Evolutionary conservation across 2,329 filamentous ascomycete species (phyloP), one percentile per base, ranked within the genome.

Genomic region (Aspergillus vadensis): DNA sequence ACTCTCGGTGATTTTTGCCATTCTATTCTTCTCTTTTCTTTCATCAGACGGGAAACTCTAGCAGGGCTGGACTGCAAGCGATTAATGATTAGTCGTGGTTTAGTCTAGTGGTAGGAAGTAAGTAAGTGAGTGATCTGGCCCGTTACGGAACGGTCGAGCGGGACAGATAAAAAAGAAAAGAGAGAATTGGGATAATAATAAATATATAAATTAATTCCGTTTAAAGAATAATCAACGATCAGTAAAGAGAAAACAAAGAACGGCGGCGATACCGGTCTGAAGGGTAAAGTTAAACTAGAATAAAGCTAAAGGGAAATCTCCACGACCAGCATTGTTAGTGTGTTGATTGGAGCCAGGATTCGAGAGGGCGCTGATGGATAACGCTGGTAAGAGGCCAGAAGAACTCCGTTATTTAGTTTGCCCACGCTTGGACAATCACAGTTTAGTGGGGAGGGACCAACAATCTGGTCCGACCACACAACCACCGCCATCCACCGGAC

Each of bases 251-350:
- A 32, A 15, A 55, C 30, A 53, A 44, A 36, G 38, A 25, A 43
- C 17, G 9, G 39, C 44, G 44, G 44, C 25, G 44, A 49, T 49
- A 49, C 44, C 23, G 44, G 44, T 30, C 14, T 49, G 23, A 17
- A 50, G 47, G 25, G 47, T 50, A 50, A 27, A 50, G 47, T 50
- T 50, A 32, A 50, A 32, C n/a, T 50, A 50, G 47, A 50, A 50
- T 50, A 19, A 50, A 50, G 47, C 47, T 50, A 50, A 32, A 50
- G 30, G 47, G 47, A 50, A 50, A 50, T 32, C 47, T 50, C 47
- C 47, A 50, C 47, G 47, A 50, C 47, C 47, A 17, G 25, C 23
- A 32, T 50, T 30, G 21, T 25, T 49, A 44, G 41, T 6, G n/a
- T 12, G 5, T 44, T 44, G 41, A 44, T 44, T 44, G 19, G 41